These are phyloP conservation scores for Coniferiporia sulphurascens DNA, from an alignment of 1,284 basidiomycete species.

Conservation along the genomic window DNA sequence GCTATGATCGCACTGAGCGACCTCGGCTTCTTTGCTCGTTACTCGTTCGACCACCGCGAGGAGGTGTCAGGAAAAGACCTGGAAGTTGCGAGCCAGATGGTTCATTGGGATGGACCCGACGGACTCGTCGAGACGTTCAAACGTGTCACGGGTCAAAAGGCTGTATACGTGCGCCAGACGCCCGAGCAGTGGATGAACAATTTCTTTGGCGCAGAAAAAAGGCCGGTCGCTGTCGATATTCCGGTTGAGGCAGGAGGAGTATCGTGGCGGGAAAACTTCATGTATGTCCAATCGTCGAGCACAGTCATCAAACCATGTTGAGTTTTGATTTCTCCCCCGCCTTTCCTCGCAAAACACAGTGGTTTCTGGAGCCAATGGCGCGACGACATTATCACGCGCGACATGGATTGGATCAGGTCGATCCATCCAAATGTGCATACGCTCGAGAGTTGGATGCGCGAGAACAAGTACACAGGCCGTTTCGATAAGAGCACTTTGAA, in stretches of 20 bases:
- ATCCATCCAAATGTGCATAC: slow-evolving; percentile 31
- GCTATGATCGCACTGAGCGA: slow-evolving; percentile 42
- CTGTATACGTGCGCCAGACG: slow-evolving; percentile 33
- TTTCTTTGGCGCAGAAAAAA: slow-evolving; percentile 27
- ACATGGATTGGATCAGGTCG: slow-evolving; percentile 38
- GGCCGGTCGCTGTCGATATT: slow-evolving; percentile 23
- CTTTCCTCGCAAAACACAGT: neutral
- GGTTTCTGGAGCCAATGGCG: slow-evolving; percentile 38
- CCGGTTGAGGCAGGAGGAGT: slow-evolving; percentile 20
- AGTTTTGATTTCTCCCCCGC: too few relatives aligned
- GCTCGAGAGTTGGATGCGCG: slow-evolving; percentile 27
- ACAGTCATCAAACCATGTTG: too few relatives aligned
- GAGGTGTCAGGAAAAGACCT: slow-evolving; percentile 38
- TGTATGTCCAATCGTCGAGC: neutral
- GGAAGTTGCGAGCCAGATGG: slow-evolving; percentile 38
- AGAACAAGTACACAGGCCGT: slow-evolving; percentile 22
- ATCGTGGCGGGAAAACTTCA: slow-evolving; percentile 35
- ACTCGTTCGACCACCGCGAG: slow-evolving; percentile 40
- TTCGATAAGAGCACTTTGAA: slow-evolving; percentile 18
- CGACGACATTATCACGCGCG: slow-evolving; percentile 39
- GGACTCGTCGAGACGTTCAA: slow-evolving; percentile 36
- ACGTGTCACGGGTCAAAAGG: slow-evolving; percentile 39
- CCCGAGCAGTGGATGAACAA: slow-evolving; percentile 39
- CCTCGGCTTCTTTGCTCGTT: slow-evolving; percentile 43
- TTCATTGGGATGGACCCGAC: slow-evolving; percentile 35